phyloP scores from a whole-genome alignment of 2,329 filamentous ascomycete genomes.

The Cladosporium sp. region DNA sequence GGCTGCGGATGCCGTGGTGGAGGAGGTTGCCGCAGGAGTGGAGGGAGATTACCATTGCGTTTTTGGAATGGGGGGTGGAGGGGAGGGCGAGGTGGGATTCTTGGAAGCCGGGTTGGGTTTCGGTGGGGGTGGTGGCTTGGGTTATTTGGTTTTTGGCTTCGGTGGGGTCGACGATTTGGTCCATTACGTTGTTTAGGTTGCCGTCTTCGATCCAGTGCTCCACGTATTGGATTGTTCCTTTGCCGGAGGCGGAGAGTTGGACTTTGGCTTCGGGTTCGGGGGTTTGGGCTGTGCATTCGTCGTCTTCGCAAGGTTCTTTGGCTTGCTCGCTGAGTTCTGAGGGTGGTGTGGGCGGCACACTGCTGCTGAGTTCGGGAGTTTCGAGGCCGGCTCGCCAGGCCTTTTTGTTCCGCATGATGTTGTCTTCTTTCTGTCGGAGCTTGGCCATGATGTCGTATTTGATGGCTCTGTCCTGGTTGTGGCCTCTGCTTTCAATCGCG shows the following conservation, averaged over 20 bases:
- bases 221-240: conserved; percentile 71
- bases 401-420: conserved; percentile 79
- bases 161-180: conserved; percentile 36
- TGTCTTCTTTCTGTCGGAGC: conserved; percentile 63
- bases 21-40: conserved; percentile 98
- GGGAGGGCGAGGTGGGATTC: conserved; percentile 13
- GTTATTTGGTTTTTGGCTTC: conserved; percentile 13
- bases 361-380: conserved; percentile 14
- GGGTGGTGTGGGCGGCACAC: conserved; percentile 22
- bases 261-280: conserved; percentile 21
- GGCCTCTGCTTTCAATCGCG: conserved; percentile 80
- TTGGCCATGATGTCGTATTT: conserved; percentile 79
- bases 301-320: conserved; percentile 2
- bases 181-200: conserved; percentile 63
- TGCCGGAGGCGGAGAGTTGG: conserved; percentile 56
- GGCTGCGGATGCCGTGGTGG: conserved; percentile 83
- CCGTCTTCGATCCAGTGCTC: conserved; percentile 69
- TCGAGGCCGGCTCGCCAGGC: conserved; percentile 51
- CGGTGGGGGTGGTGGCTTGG: background rate
- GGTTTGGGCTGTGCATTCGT: background rate
- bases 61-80: conserved; percentile 14
- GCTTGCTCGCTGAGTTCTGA: conserved; percentile 11
- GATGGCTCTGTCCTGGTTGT: conserved; percentile 81
- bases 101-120: conserved; percentile 21
- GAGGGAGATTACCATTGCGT: conserved; percentile 83